phyloP scores from a whole-genome alignment of 2,329 filamentous ascomycete species.

The Botrytis medusae region DNA sequence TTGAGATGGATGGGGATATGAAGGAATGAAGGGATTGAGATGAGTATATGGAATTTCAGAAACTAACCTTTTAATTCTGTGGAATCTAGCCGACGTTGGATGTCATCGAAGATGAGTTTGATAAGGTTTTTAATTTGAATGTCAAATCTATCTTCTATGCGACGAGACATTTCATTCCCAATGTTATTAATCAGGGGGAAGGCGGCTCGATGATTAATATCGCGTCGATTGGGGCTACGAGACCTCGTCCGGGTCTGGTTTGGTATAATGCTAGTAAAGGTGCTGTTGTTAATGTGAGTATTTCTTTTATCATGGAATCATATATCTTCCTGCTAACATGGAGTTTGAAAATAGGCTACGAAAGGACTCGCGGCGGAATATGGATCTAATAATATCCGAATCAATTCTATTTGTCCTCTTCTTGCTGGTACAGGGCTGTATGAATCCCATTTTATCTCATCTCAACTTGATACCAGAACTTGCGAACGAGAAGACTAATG shows the following conservation, averaged over 20 bases:
- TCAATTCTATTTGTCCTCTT: slow-evolving; percentile 70
- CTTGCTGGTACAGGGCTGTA: slow-evolving; percentile 63
- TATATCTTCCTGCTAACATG: background rate
- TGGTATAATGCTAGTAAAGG: slow-evolving; percentile 53
- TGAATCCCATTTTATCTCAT: slow-evolving; percentile 9
- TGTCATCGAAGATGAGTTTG: slow-evolving; percentile 66
- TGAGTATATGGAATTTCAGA: background rate
- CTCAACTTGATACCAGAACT: slow-evolving; percentile 23
- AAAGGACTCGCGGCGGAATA: slow-evolving; percentile 72
- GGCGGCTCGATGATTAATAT: slow-evolving; percentile 65
- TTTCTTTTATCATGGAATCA: background rate
- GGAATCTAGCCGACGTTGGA: slow-evolving; percentile 51
- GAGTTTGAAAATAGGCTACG: slow-evolving; percentile 48
- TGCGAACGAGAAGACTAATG: background rate
- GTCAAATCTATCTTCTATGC: slow-evolving; percentile 64
- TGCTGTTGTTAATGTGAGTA: slow-evolving; percentile 51
- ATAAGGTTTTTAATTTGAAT: slow-evolving; percentile 66
- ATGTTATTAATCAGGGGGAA: slow-evolving; percentile 57
- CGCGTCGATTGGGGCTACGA: slow-evolving; percentile 61
- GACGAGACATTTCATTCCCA: slow-evolving; percentile 58
- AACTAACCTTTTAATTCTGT: background rate
- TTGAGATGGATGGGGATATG: background rate
- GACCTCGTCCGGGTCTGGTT: slow-evolving; percentile 62
- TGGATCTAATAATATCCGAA: slow-evolving; percentile 67
- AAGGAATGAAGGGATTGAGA: background rate